A percentile compares a stretch with the other conserved stretches of the same genome.
phyloP scores from a whole-genome alignment of 495 filamentous ascomycete species.

The Penicillium canescens region DNA sequence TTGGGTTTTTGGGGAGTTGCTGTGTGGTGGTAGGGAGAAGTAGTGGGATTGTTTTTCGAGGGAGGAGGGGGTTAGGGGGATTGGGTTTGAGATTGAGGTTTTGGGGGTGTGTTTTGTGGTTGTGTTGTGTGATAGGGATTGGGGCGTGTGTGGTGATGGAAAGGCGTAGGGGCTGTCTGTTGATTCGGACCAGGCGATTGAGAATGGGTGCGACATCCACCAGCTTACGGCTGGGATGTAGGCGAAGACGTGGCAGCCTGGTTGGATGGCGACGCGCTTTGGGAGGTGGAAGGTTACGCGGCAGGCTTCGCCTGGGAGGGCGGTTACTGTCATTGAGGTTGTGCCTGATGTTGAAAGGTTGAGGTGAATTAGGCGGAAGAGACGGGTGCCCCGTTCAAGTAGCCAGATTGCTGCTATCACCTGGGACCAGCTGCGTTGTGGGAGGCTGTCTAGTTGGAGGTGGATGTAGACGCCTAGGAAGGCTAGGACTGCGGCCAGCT shows the following conservation, averaged over 20 bases:
- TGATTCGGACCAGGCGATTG: slow-evolving; percentile 55
- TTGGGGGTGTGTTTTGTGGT: slow-evolving; percentile 9
- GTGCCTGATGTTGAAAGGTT: slow-evolving; percentile 48
- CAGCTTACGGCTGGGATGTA: slow-evolving; percentile 76
- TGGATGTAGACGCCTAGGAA: slow-evolving; percentile 72
- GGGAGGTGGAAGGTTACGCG: slow-evolving; percentile 70
- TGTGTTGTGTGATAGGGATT: neutral
- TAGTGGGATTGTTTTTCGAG: slow-evolving; percentile 45
- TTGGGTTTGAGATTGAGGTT: slow-evolving; percentile 10
- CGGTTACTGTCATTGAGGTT: slow-evolving; percentile 48
- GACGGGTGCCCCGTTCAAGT: slow-evolving; percentile 60
- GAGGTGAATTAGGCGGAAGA: slow-evolving; percentile 57
- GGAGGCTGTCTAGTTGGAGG: slow-evolving; percentile 58
- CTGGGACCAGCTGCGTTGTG: slow-evolving; percentile 62
- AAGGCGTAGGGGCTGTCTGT: slow-evolving; percentile 24
- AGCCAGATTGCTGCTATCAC: slow-evolving; percentile 64
- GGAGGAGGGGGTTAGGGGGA: slow-evolving; percentile 18
- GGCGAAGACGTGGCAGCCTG: slow-evolving; percentile 78
- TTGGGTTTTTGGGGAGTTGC: slow-evolving; percentile 46
- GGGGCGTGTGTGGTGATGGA: neutral
- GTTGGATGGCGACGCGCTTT: slow-evolving; percentile 70
- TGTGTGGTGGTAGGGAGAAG: slow-evolving; percentile 20
- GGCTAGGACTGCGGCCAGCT: slow-evolving; percentile 61
- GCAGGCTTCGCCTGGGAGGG: slow-evolving; percentile 56
- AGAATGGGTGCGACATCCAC: slow-evolving; percentile 66